A percentile compares a stretch with the other conserved stretches of the same genome.
phyloP scores from a whole-genome alignment of 345 rosid genomes.

The Viola odorata region DNA sequence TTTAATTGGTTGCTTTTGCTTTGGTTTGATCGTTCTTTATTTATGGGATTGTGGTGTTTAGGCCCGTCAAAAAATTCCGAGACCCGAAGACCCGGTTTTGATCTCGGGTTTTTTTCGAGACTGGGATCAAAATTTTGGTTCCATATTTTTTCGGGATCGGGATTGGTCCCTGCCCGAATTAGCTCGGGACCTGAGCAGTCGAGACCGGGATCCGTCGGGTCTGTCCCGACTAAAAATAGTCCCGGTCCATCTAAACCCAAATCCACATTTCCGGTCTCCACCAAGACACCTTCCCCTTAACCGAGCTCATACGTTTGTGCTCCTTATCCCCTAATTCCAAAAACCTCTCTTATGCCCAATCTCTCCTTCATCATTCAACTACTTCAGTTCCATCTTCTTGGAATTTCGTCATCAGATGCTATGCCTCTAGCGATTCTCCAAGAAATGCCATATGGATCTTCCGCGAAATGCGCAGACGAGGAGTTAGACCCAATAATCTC shows the following conservation, averaged over 20 bases:
- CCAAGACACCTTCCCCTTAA: conserved; percentile 36
- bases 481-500: conserved; percentile 17
- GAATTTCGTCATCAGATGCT: conserved; percentile 62
- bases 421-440: conserved; percentile 48
- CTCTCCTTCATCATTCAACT: conserved; percentile 34
- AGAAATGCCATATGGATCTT: conserved; percentile 46
- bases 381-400: conserved; percentile 45
- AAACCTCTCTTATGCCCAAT: conserved; percentile 42
- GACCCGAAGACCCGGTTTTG: too few relatives aligned
- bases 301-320: conserved; percentile 46
- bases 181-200: too few relatives aligned
- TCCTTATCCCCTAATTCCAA: conserved; percentile 41
- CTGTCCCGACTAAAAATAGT: too few relatives aligned
- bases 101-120: too few relatives aligned
- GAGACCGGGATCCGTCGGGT: too few relatives aligned
- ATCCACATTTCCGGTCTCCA: conserved; percentile 47
- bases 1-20: too few relatives aligned
- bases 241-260: conserved; percentile 67
- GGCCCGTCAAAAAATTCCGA: too few relatives aligned
- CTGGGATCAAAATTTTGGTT: too few relatives aligned
- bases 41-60: too few relatives aligned
- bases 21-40: too few relatives aligned
- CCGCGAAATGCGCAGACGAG: conserved; percentile 52
- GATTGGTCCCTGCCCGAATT: too few relatives aligned
- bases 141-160: too few relatives aligned